Percentiles rank a stretch among this genome's conserved stretches.
Evolutionary conservation across 805 yeast species (phyloP).

Genomic region (Schwanniomyces yamadae): DNA sequence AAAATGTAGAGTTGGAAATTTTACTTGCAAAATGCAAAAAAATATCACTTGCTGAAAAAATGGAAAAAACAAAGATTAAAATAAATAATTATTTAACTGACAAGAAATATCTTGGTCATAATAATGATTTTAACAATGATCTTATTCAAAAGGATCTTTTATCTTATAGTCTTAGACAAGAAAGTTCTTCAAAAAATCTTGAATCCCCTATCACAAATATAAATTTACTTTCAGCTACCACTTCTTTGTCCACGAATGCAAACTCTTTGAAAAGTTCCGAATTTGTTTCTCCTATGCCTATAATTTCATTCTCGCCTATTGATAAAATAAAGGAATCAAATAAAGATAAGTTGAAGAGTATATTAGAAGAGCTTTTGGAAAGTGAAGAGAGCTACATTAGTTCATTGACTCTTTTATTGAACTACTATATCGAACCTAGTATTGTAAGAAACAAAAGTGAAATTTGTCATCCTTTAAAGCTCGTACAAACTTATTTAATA

Average conservation of each 20-base stretch:
- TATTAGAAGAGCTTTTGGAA: slow-evolving; percentile 46
- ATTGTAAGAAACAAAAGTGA: slow-evolving; percentile 24
- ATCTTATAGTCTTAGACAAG: too few relatives aligned
- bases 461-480: slow-evolving; percentile 13
- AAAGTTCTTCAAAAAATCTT: neutral
- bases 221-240: neutral
- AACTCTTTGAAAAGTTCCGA: slow-evolving; percentile 8
- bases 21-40: too few relatives aligned
- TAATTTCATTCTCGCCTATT: slow-evolving; percentile 18
- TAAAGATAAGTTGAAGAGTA: slow-evolving; percentile 11
- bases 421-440: slow-evolving; percentile 43
- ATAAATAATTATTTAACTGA: too few relatives aligned
- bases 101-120: too few relatives aligned
- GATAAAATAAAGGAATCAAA: neutral
- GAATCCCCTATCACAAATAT: neutral
- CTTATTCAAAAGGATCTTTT: too few relatives aligned
- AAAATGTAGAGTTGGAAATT: too few relatives aligned
- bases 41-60: too few relatives aligned
- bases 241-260: neutral
- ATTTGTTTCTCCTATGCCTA: slow-evolving; percentile 20
- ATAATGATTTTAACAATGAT: too few relatives aligned
- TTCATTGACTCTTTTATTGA: slow-evolving; percentile 41
- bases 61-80: too few relatives aligned
- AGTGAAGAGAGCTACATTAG: slow-evolving; percentile 51
- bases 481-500: slow-evolving; percentile 5